These are phyloP conservation scores for Calonectria crousiana DNA, from an alignment of 2,329 filamentous ascomycete species.

Conservation along the genomic window DNA sequence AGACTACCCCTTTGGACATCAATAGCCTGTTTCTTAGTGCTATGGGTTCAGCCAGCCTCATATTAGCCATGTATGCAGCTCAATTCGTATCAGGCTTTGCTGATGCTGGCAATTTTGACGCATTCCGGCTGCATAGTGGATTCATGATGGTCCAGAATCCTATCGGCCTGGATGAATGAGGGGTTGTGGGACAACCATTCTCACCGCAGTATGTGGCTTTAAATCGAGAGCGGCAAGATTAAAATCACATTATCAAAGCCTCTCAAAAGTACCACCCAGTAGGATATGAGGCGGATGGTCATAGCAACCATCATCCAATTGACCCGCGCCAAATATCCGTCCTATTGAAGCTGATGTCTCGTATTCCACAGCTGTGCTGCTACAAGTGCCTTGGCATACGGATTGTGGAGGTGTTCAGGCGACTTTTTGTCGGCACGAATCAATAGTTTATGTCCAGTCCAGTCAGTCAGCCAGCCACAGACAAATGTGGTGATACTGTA, in stretches of 20 bases:
- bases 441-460: background rate
- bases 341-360: background rate
- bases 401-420: background rate
- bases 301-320: background rate
- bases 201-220: background rate
- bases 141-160: background rate
- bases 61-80: background rate
- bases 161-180: background rate
- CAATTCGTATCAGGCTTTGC: background rate
- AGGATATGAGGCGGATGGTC: background rate
- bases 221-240: background rate
- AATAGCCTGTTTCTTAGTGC: background rate
- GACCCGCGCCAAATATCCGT: background rate
- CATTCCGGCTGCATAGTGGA: background rate
- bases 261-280: background rate
- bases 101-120: background rate
- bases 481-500: background rate
- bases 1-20: background rate
- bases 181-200: background rate
- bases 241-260: background rate
- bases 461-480: background rate
- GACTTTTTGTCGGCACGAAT: background rate
- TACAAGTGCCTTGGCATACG: background rate
- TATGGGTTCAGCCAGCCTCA: background rate
- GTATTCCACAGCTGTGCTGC: background rate